Evolutionary conservation across 2,329 filamentous ascomycete genomes (phyloP).

Genomic region (Trichoderma atroviride): DNA sequence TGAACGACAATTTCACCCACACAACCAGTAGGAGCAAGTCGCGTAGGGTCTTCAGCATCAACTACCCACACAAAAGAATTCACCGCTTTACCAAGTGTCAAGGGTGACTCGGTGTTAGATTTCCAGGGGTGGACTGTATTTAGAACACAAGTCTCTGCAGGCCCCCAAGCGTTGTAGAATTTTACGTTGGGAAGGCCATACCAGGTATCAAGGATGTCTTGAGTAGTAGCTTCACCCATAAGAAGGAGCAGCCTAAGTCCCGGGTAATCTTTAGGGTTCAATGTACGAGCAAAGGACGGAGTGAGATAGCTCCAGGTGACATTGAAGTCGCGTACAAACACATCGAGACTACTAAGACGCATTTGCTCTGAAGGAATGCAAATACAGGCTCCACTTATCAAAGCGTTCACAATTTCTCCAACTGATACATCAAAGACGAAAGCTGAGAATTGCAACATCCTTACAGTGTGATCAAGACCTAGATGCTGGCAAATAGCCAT

Average conservation of each 20-base stretch:
- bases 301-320: conserved; percentile 26
- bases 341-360: conserved; percentile 25
- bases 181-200: conserved; percentile 9
- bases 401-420: conserved; percentile 20
- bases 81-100: conserved; percentile 17
- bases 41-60: conserved; percentile 16
- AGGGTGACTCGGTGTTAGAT: conserved; percentile 8
- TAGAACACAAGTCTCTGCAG: conserved; percentile 27
- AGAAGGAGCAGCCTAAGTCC: conserved; percentile 18
- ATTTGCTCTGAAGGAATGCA: conserved; percentile 24
- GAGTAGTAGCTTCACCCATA: conserved; percentile 24
- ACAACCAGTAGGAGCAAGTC: conserved; percentile 24
- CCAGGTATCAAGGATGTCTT: conserved; percentile 26
- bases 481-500: neutral
- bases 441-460: conserved; percentile 17
- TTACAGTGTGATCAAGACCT: neutral
- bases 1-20: conserved; percentile 27
- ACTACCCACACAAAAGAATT: conserved; percentile 17
- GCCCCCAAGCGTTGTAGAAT: conserved; percentile 31
- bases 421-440: conserved; percentile 27
- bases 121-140: conserved; percentile 18
- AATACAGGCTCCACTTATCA: conserved; percentile 19
- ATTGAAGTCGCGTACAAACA: conserved; percentile 15
- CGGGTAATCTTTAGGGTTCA: conserved; percentile 14
- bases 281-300: conserved; percentile 8